Evolutionary conservation across 306 rosid genomes (phyloP), one percentile per base, ranked within the genome.

Genomic region (Sindora glabra): DNA sequence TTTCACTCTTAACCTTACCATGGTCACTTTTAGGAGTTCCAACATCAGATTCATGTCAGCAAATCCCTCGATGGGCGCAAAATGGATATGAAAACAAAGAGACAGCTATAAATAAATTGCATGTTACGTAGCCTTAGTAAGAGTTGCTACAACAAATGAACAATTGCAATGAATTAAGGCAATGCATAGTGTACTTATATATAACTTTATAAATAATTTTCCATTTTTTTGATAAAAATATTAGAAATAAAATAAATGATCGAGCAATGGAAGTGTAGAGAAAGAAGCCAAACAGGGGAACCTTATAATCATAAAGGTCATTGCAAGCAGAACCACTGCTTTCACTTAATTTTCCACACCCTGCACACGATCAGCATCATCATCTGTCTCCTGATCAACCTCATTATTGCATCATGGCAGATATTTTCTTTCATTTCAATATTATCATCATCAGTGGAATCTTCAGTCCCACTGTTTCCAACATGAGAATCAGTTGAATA

Each of bases 231-330:
- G n/a, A n/a, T n/a, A n/a, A n/a, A n/a, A 33, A 33, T 5, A 10
- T 5, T 10, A 33, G 38, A 33, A 5, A 5, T 5, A 10, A 10
- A 33, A 33, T 5, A 33, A 33, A 33, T 5, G 38, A 33, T 10
- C n/a, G n/a, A 33, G 10, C 7, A 6, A 33, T 2, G 10, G 38
- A 33, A 33, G 10, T 33, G 1, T 8, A 12, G 38, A 12, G 2
- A 33, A 62, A 33, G 46, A 47, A 16, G 39, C 62, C 29, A 53
- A 57, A 54, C 27, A 56, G 48, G 66, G 55, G 62, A 39, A 78
- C 88, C 88, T 82, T 82, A 58, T 78, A 75, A 74, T 82, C 88
- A 59, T 82, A 82, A 51, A 82, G 88, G 58, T 82, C 88, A 48
- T 82, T 82, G 38, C 84, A 84, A 49, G 73, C 82, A 75, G 68